Base-by-base conservation (phyloP, 805 yeast genomes). In the Helenozyma rhizophorensis region DNA sequence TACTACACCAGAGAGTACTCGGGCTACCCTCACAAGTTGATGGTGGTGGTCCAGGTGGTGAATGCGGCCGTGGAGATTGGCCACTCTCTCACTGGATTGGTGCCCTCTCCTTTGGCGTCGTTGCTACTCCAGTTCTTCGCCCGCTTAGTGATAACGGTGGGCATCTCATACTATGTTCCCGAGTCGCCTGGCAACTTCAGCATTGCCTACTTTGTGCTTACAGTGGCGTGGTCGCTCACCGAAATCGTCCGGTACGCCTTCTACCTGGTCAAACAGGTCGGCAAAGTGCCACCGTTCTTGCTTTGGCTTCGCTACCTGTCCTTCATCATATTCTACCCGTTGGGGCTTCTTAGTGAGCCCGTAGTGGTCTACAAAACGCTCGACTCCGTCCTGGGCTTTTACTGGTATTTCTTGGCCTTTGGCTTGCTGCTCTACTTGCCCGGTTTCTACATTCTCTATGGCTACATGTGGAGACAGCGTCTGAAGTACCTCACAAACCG, bases 381-480 rank as follows among this genome's bases (percentile, higher is more conserved):
- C 14, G 42, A 30, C 14, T n/a, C 25, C 2, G 50, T 43, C 4
- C 14, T 29, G 11, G 43, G 46, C 8, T 21, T 21, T 14, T 50
- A 57, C 40, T 45, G 40, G 31, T 39, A 39, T 21, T 58, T 57
- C 29, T 32, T 51, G 11, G 33, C 51, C 1, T 47, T 52, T 21
- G 51, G 47, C 2, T 34, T 58, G 43, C n/a, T 33, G 14, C 19
- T 43, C 31, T 60, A 60, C 31, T 14, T 58, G 5, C 66, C 66
- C 3, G 65, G 66, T 3, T 55, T 60, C 33, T 26, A 43, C 13
- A 25, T 36, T 14, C 39, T 60, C 14, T 60, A 57, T 39, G 32
- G 40, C 18, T 49, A 60, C 41, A 60, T 60, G 65, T 46, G 51
- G 32, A 45, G 36, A 23, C 66, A 60, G 32, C 40, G 65, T 30